A percentile compares a stretch with the other conserved stretches of the same genome.
These are phyloP conservation scores for Vitis hybrid DNA, from an alignment of 177 flowering plant species.

Conservation along the genomic window DNA sequence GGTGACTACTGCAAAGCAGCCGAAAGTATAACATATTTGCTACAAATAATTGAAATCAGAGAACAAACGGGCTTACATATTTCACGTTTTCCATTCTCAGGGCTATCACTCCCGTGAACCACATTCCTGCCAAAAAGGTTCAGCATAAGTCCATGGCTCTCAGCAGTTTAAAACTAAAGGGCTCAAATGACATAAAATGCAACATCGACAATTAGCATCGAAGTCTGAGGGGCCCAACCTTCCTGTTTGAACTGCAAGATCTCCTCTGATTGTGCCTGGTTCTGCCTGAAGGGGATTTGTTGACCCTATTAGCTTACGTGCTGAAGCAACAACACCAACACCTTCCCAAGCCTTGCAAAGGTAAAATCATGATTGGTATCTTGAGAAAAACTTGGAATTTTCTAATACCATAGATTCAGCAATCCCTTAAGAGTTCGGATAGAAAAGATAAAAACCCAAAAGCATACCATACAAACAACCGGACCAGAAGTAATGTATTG, in stretches of 20 bases:
- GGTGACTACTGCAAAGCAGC: background rate
- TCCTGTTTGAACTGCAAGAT: conserved; percentile 96
- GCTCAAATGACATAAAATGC: background rate
- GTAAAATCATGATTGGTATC: conserved; percentile 12
- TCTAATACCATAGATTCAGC: background rate
- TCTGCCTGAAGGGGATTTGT: conserved; percentile 96
- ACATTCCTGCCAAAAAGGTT: conserved; percentile 66
- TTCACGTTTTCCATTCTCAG: conserved; percentile 94
- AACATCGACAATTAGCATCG: background rate
- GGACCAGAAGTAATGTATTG: conserved; percentile 95
- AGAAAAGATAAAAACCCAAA: background rate
- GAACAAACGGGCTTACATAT: conserved; percentile 49
- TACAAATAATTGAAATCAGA: background rate
- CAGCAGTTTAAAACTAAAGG: background rate
- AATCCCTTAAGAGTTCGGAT: background rate
- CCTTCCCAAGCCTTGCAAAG: conserved; percentile 92
- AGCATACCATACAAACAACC: conserved; percentile 91
- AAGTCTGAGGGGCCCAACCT: conserved; percentile 44
- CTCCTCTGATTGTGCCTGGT: conserved; percentile 99
- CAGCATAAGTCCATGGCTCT: conserved; percentile 12
- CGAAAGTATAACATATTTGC: too few species aligned
- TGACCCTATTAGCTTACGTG: conserved; percentile 87
- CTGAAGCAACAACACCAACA: conserved; percentile 92
- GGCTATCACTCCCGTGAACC: conserved; percentile 98
- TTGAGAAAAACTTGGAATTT: background rate